These are phyloP conservation scores for Dioszegia crocea DNA, from an alignment of 768 basidiomycete genomes.

Conservation along the genomic window DNA sequence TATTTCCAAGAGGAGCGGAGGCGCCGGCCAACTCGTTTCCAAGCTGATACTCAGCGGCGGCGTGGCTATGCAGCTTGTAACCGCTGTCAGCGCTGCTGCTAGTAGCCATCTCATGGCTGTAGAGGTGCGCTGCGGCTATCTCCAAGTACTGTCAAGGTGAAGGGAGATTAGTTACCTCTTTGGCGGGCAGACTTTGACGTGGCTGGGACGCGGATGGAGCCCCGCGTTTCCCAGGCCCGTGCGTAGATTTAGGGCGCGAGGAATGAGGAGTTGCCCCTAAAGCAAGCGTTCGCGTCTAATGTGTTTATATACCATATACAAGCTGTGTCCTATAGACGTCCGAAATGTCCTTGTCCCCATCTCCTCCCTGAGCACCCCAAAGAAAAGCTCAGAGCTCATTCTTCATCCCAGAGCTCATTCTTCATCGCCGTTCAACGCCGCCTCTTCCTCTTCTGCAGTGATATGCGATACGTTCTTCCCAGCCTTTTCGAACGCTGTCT, in stretches of 20 bases:
- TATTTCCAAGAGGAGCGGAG: slow-evolving; percentile 62
- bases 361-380: no score
- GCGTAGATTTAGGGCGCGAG: not conserved
- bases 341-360: not conserved
- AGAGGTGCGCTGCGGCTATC: not conserved
- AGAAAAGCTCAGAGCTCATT: no score
- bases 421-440: slow-evolving; percentile 34
- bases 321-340: not conserved
- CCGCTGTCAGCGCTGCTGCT: not conserved
- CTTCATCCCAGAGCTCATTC: slow-evolving; percentile 3
- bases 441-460: slow-evolving; percentile 38
- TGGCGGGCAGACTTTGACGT: no score
- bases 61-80: slow-evolving; percentile 14
- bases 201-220: not conserved
- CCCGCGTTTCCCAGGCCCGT: not conserved
- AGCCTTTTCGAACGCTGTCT: slow-evolving; percentile 38
- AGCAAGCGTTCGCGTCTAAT: no score
- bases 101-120: slow-evolving; percentile 1
- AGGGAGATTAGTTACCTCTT: no score
- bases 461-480: slow-evolving; percentile 31
- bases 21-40: slow-evolving; percentile 64
- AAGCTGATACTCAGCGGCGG: slow-evolving; percentile 62
- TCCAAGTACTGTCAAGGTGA: no score
- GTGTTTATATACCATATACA: not conserved
- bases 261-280: not conserved